A percentile compares a stretch with the other conserved stretches of the same genome.
These are phyloP conservation scores for Pseudoperonospora humuli DNA, from an alignment of 352 stramenopile species.

Conservation along the genomic window DNA sequence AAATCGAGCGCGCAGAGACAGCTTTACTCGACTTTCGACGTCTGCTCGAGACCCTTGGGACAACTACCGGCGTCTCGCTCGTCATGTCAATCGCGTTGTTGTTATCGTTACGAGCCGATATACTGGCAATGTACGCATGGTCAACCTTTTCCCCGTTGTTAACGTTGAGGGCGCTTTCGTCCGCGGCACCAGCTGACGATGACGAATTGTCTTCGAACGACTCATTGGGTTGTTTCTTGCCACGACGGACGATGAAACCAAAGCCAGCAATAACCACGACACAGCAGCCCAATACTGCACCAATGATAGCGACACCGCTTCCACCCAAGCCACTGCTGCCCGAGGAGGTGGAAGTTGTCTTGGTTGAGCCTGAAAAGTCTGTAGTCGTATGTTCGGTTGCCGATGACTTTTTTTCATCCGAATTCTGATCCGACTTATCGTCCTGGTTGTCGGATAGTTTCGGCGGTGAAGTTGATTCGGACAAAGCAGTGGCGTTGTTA, in stretches of 20 bases:
- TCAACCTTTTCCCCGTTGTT: slow-evolving; percentile 29
- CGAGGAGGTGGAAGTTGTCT: slow-evolving; percentile 19
- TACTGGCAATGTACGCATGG: slow-evolving; percentile 39
- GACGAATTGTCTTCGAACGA: slow-evolving; percentile 22
- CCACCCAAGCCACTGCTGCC: slow-evolving; percentile 1
- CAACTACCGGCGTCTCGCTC: slow-evolving; percentile 27
- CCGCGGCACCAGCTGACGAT: slow-evolving; percentile 26
- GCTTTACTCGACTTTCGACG: slow-evolving; percentile 27
- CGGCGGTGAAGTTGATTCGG: too few species aligned
- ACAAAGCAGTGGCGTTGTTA: too few species aligned
- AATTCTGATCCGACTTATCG: not conserved
- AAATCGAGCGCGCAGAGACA: slow-evolving; percentile 17
- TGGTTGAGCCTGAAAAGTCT: slow-evolving; percentile 5
- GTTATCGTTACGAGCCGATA: slow-evolving; percentile 32
- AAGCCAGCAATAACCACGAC: slow-evolving; percentile 32
- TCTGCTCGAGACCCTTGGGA: slow-evolving; percentile 30
- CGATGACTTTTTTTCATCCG: too few species aligned
- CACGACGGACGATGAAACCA: slow-evolving; percentile 39
- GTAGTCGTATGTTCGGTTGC: not conserved
- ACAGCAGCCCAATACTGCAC: slow-evolving; percentile 30
- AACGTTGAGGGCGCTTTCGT: slow-evolving; percentile 23
- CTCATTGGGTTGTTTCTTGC: slow-evolving; percentile 35
- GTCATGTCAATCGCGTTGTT: slow-evolving; percentile 22
- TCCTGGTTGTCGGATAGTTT: too few species aligned
- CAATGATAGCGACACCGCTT: slow-evolving; percentile 33